phyloP scores from a whole-genome alignment of 352 stramenopile genomes.

The Phytophthora tubulina region DNA sequence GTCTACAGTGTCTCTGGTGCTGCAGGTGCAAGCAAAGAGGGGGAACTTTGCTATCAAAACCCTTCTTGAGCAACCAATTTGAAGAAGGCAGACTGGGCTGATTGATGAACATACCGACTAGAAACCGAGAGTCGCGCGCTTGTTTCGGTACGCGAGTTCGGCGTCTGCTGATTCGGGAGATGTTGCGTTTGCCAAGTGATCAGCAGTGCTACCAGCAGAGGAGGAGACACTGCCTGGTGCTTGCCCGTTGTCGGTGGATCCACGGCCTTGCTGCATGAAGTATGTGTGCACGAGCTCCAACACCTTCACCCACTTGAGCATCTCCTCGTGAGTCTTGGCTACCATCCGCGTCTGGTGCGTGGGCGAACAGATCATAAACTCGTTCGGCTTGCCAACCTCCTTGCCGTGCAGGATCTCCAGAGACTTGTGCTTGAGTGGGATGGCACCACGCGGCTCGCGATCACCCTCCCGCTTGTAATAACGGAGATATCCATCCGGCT shows the following conservation, averaged over 20 bases:
- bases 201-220: constrained; percentile 36
- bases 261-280: constrained; percentile 54
- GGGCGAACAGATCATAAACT: constrained; percentile 83
- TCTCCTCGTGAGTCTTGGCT: constrained; percentile 77
- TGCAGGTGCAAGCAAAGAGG: not conserved
- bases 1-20: constrained; percentile 30
- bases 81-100: constrained; percentile 18
- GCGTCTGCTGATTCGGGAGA: constrained; percentile 37
- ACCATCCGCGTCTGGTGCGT: constrained; percentile 81
- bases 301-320: constrained; percentile 75
- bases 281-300: constrained; percentile 63
- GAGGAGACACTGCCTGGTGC: constrained; percentile 32
- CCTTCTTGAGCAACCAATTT: constrained; percentile 33
- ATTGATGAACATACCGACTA: constrained; percentile 27
- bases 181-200: constrained; percentile 33
- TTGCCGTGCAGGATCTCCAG: constrained; percentile 80
- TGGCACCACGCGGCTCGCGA: constrained; percentile 70
- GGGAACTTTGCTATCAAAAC: constrained; percentile 34
- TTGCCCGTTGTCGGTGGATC: constrained; percentile 37
- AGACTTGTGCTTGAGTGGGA: constrained; percentile 70
- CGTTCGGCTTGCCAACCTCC: constrained; percentile 71
- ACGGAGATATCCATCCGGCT: constrained; percentile 65
- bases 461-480: constrained; percentile 90
- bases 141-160: constrained; percentile 53
- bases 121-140: constrained; percentile 77